These are phyloP conservation scores for Trichaptum fuscoviolaceum DNA, from an alignment of 768 basidiomycete genomes.

Conservation along the genomic window DNA sequence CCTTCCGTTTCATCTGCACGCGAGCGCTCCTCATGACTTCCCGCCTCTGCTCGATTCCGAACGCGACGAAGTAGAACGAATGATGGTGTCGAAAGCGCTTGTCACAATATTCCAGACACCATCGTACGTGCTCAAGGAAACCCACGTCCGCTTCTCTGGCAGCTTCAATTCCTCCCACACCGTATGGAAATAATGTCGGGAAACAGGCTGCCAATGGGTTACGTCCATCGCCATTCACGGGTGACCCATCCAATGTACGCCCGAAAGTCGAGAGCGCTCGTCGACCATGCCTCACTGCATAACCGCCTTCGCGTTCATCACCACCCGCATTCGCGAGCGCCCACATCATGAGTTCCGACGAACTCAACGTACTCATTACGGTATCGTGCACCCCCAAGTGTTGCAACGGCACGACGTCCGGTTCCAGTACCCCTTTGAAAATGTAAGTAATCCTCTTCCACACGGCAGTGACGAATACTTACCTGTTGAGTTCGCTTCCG, in stretches of 20 bases:
- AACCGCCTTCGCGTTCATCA: slow-evolving; percentile 19
- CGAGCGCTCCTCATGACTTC: slow-evolving; percentile 19
- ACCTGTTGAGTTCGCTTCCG: too few relatives aligned
- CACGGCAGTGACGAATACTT: too few relatives aligned
- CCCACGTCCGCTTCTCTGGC: not conserved
- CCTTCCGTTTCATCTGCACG: not conserved
- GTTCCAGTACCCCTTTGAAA: slow-evolving; percentile 8
- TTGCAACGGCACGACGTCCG: slow-evolving; percentile 25
- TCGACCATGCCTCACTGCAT: slow-evolving; percentile 20
- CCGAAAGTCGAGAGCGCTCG: slow-evolving; percentile 19
- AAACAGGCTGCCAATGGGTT: slow-evolving; percentile 17
- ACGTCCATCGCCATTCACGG: not conserved
- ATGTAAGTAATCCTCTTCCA: too few relatives aligned
- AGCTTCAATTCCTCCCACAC: slow-evolving; percentile 28
- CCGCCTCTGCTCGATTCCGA: slow-evolving; percentile 35
- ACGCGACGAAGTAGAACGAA: slow-evolving; percentile 32
- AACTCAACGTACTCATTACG: slow-evolving; percentile 20
- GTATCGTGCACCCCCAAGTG: slow-evolving; percentile 22
- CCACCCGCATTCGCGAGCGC: slow-evolving; percentile 22
- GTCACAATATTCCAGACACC: slow-evolving; percentile 34
- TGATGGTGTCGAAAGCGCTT: slow-evolving; percentile 35
- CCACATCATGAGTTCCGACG: slow-evolving; percentile 22
- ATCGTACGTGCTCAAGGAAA: slow-evolving; percentile 19
- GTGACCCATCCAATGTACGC: slow-evolving; percentile 19
- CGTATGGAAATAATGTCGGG: slow-evolving; percentile 32